Conservation (phyloP, 2,329 filamentous ascomycete genomes). For the Sarocladium brachiariae region DNA sequence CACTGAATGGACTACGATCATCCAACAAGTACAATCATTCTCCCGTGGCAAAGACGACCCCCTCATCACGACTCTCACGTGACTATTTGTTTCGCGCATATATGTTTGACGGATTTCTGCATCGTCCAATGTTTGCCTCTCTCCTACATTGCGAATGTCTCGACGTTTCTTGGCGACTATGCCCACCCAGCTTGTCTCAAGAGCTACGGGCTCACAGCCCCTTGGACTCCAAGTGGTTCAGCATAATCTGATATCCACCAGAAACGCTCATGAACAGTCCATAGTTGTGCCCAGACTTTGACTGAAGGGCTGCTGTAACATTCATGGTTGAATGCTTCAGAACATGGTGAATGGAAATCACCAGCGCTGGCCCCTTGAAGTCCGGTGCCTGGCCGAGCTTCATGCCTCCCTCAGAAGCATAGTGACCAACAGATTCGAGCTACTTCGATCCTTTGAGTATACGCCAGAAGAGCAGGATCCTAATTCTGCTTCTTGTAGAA, state of each 20-base stretch:
- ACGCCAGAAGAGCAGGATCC: neutral
- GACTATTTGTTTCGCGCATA: no score
- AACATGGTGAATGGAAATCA: no score
- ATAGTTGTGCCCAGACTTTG: neutral
- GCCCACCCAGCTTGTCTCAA: no score
- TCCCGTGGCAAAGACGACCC: no score
- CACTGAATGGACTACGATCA: no score
- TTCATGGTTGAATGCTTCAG: no score
- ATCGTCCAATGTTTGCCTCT: no score
- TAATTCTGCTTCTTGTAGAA: slow-evolving; percentile 2
- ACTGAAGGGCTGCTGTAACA: neutral
- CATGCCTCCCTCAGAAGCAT: neutral
- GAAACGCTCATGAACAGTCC: neutral
- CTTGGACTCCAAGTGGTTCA: neutral
- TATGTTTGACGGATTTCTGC: neutral
- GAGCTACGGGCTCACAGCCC: neutral
- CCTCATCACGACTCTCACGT: no score
- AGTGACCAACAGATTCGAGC: slow-evolving; percentile 2
- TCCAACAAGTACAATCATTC: no score
- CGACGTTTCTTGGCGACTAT: no score
- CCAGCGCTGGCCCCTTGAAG: neutral
- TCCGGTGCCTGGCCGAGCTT: neutral
- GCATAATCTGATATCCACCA: neutral
- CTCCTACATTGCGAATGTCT: no score
- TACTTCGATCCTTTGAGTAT: slow-evolving; percentile 3